Evolutionary conservation across 2,329 filamentous ascomycete species (phyloP), one percentile per base, ranked within the genome.

Genomic region (Cladophialophora immunda): DNA sequence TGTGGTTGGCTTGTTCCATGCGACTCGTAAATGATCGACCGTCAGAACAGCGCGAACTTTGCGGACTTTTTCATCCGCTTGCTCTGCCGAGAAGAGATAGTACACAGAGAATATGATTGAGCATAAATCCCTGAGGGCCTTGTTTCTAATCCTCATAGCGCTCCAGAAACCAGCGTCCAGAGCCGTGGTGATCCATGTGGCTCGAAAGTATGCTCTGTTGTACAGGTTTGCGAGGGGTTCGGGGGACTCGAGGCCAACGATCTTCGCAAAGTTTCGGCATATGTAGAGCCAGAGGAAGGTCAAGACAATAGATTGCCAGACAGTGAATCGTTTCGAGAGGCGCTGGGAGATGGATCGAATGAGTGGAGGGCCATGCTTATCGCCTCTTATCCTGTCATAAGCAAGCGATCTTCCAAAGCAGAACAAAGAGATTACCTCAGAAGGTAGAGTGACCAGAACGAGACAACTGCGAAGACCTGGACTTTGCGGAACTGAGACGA

Each of bases 141-240:
- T 93, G 56, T 84, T 84, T 64, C 87, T 87, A 70, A 99, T 94
- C 74, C 89, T 90, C 95, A 99, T 99, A 36, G 95, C 95, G 0
- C 93, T 97, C 95, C 95, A 99, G 79, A 97, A 99, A 1, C 95
- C 95, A 5, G 95, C 95, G 74, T 99, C 95, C 68, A 99, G 81
- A 0, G 93, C 95, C 0, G 95, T 99, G 61, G 95, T 89, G 17
- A 98, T 88, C 95, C 95, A 99, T 76, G 95, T 99, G 63, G 95
- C 95, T 57, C 95, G 90, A 78, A 97, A 99, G 81, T 96, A 99
- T 30, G 92, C 89, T 59, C 92, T 86, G 62, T 92, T 93, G 81
- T 99, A 99, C 77, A 98, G 90, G 76, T 97, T 97, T 32, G 94
- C 91, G 75, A 99, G 85, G 22, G 95, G 95, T 75, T 99, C 95